phyloP scores from a whole-genome alignment of 129 eudicot species.

The Cynara cardunculus region DNA sequence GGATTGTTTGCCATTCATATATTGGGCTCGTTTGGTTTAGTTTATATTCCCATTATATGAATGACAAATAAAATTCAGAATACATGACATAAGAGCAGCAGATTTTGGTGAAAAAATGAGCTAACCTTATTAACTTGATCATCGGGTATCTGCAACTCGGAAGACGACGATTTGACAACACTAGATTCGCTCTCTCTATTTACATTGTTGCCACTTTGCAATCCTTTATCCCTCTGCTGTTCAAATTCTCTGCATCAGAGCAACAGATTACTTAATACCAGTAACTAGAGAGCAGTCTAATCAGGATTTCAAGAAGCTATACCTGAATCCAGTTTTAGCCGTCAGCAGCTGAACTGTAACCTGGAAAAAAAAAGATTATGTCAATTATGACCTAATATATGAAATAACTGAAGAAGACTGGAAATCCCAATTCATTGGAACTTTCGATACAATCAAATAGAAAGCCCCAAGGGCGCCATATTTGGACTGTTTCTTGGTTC shows the following conservation, averaged over 20 bases:
- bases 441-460: too few species aligned
- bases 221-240: constrained; percentile 92
- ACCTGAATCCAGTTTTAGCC: constrained; percentile 98
- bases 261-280: constrained; percentile 8
- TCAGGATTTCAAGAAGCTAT: constrained; percentile 17
- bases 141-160: constrained; percentile 37
- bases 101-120: not conserved
- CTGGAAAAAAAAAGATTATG: constrained; percentile 39
- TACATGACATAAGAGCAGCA: too few species aligned
- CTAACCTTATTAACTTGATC: constrained; percentile 59
- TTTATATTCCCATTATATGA: too few species aligned
- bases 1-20: not conserved
- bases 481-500: not conserved
- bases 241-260: constrained; percentile 74
- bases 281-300: not conserved
- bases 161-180: constrained; percentile 36
- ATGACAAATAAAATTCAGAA: too few species aligned
- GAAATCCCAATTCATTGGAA: not conserved
- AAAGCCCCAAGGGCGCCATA: too few species aligned
- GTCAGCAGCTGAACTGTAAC: constrained; percentile 93
- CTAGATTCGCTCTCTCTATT: constrained; percentile 34
- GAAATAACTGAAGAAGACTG: not conserved
- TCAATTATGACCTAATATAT: not conserved
- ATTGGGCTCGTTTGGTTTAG: too few species aligned
- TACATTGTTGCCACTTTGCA: constrained; percentile 49